Base-by-base conservation (phyloP, 495 filamentous ascomycete genomes). In the Lepidopterella palustris region DNA sequence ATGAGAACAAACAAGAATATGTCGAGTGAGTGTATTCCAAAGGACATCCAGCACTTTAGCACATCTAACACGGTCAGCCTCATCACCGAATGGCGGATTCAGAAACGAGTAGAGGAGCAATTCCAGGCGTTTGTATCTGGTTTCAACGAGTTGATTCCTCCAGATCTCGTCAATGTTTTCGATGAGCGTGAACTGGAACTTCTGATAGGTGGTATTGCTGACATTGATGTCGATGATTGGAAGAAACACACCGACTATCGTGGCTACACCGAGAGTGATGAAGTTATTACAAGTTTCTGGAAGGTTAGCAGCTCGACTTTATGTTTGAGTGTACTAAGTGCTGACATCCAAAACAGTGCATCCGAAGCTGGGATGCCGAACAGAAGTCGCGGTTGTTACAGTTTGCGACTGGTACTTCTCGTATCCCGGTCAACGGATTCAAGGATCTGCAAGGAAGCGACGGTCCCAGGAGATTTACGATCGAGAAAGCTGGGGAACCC, bases 191-290 rank as follows among this genome's bases (percentile, higher is more conserved):
- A 99, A 72, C 78, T 99, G 50, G 93, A 99, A 74, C 76, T 99
- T 65, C 78, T 99, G 63, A 97, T 99, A 71, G 93, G 93, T 62
- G 93, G 93, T 80, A 99, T 99, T 70, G 95, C 93, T 45, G 93
- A 99, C 72, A 99, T 99, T 66, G 93, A 99, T 68, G 95, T 99
- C 20, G 93, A 97, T 50, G 93, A 99, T 73, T 99, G 93, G 93
- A 99, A 99, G 86, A 99, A 99, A 77, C 93, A 99, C 76, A 99
- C 93, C n/a, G 93, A 99, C 71, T 99, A 99, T 76, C 85, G 93
- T 60, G 93, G 93, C n/a, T 99, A 99, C 77, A 96, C 95, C 39
- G 93, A 99, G 74, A 85, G 83, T 53, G 95, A 97, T 72, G 89
- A 96, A 69, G 95, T 97, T 28, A 95, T 99, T 64, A 85, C 88